Evolutionary conservation across 2,329 filamentous ascomycete genomes (phyloP).

Genomic region (Sporothrix euskadiensis): DNA sequence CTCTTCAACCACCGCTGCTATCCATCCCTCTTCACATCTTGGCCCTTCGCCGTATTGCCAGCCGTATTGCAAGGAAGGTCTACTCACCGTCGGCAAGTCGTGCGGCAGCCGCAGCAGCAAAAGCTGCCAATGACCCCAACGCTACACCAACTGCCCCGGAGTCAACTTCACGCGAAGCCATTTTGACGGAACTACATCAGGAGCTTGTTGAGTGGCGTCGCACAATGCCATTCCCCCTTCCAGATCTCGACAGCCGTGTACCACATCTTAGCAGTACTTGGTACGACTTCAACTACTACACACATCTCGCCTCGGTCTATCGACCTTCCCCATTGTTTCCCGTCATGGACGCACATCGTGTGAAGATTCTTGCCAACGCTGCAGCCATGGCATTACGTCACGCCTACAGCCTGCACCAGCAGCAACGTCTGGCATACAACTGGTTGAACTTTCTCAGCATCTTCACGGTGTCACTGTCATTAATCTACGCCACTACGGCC

Average conservation of each 20-base stretch:
- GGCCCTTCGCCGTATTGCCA: slow-evolving; percentile 44
- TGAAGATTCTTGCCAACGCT: slow-evolving; percentile 44
- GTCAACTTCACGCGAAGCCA: slow-evolving; percentile 36
- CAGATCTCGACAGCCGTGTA: slow-evolving; percentile 43
- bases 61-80: slow-evolving; percentile 44
- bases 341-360: slow-evolving; percentile 39
- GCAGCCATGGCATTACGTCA: slow-evolving; percentile 48
- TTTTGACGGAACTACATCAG: slow-evolving; percentile 41
- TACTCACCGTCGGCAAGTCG: slow-evolving; percentile 37
- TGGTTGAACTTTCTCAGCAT: slow-evolving; percentile 46
- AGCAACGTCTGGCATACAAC: slow-evolving; percentile 46
- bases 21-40: slow-evolving; percentile 48
- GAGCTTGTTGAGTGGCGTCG: slow-evolving; percentile 49
- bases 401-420: slow-evolving; percentile 43
- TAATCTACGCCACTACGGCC: slow-evolving; percentile 47
- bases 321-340: slow-evolving; percentile 48
- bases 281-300: slow-evolving; percentile 53
- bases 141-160: no score
- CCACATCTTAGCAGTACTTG: slow-evolving; percentile 48
- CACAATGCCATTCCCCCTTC: slow-evolving; percentile 48
- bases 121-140: background rate
- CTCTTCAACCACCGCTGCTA: slow-evolving; percentile 42
- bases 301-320: slow-evolving; percentile 48
- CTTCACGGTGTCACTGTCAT: slow-evolving; percentile 46
- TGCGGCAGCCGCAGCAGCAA: background rate